phyloP scores from a whole-genome alignment of 768 basidiomycete species.

The Pisolithus marmoratus region DNA sequence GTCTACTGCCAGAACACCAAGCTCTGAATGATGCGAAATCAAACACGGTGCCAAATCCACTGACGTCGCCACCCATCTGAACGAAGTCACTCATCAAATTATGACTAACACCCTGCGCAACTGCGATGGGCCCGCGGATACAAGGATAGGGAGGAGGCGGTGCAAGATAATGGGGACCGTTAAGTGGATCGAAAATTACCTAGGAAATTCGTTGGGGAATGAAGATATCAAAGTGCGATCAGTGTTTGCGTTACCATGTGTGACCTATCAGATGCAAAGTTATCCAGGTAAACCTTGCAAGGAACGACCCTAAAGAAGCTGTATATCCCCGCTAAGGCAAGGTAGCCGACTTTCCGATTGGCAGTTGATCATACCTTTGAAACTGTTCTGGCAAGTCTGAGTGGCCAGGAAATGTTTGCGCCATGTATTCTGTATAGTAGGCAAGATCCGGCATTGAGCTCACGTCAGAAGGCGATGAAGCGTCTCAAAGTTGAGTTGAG shows the following conservation, averaged over 20 bases:
- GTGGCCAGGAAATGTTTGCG: slow-evolving; percentile 37
- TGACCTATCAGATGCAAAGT: slow-evolving; percentile 71
- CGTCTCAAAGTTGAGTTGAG: not conserved
- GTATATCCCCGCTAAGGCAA: not conserved
- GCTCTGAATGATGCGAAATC: slow-evolving; percentile 18
- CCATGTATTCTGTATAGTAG: slow-evolving; percentile 37
- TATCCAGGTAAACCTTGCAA: slow-evolving; percentile 42
- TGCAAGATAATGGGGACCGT: slow-evolving; percentile 30
- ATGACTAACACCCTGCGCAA: slow-evolving; percentile 33
- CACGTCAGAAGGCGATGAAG: slow-evolving; percentile 2
- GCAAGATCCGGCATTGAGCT: slow-evolving; percentile 14
- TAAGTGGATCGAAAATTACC: slow-evolving; percentile 5
- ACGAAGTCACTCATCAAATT: slow-evolving; percentile 62
- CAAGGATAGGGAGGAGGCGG: slow-evolving; percentile 46
- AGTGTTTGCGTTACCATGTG: slow-evolving; percentile 53
- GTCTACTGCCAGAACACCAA: slow-evolving; percentile 17
- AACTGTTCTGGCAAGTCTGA: slow-evolving; percentile 28
- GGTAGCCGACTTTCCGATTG: not conserved
- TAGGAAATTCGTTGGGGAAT: slow-evolving; percentile 3
- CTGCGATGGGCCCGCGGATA: slow-evolving; percentile 41
- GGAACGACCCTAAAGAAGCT: slow-evolving; percentile 62
- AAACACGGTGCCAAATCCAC: slow-evolving; percentile 39
- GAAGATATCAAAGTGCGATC: slow-evolving; percentile 4
- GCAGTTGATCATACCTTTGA: slow-evolving; percentile 37
- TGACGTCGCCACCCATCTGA: slow-evolving; percentile 33